Base-by-base conservation (phyloP, 306 rosid species). In the Pyrus pyrifolia region DNA sequence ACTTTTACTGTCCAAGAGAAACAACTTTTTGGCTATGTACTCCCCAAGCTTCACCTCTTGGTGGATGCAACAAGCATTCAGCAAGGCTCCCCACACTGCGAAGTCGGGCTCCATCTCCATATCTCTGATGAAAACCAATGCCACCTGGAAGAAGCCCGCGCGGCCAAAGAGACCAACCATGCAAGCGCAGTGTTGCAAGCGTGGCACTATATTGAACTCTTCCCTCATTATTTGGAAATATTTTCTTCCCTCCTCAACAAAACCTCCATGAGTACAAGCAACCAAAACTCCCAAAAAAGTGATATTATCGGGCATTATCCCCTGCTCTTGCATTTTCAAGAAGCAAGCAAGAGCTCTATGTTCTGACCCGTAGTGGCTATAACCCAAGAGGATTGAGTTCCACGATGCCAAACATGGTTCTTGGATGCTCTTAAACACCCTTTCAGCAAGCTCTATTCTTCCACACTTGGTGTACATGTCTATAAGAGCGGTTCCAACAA, bases 391-490 rank as follows among this genome's bases (percentile, higher is more conserved):
- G 80, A 93, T 89, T 42, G 96, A 76, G 76, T 93, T 93, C 98
- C 98, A 89, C 64, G 95, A 82, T 59, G 89, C 90, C 83, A 91
- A 85, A 72, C 96, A 93, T 9, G 93, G 98, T 51, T 82, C 85
- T 67, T 76, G 78, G 73, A 91, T 84, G 74, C 83, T 79, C 53
- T 83, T 73, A 79, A 91, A 88, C 67, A 86, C 86, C 71, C 73
- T 89, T 83, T 88, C 96, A 59, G 93, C 93, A 58, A 72, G 82
- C 30, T 88, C 94, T 73, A 91, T 78, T 86, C 81, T 89, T 74
- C 96, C 98, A 74, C 98, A 89, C 80, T 93, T 93, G 53, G 80
- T 71, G 83, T 93, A 91, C 98, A 93, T 88, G 81, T 91, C 93
- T 79, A 91, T 88, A 29, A 93, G 89, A 76, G 96, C 90, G 72